These are phyloP conservation scores for Colletotrichum sp. DNA, from an alignment of 2,329 filamentous ascomycete genomes.

Conservation along the genomic window DNA sequence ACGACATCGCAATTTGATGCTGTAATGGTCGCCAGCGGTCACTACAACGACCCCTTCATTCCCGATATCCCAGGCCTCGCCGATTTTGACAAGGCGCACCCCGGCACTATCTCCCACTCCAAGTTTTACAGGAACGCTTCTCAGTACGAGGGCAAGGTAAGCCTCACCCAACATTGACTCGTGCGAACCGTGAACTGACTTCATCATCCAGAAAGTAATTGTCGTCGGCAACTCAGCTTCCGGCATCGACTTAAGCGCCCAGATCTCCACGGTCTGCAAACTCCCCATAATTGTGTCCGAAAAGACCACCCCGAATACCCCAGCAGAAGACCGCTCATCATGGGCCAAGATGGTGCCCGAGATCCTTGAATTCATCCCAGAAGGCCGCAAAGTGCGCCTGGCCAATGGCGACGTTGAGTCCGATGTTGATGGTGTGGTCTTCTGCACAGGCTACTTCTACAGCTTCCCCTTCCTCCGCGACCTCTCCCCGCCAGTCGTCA, in stretches of 20 bases:
- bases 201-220: constrained; percentile 57
- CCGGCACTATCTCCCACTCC: constrained; percentile 62
- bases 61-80: constrained; percentile 61
- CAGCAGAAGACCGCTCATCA: constrained; percentile 27
- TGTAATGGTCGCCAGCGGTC: constrained; percentile 65
- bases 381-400: constrained; percentile 61
- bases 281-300: constrained; percentile 62
- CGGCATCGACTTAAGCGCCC: constrained; percentile 69
- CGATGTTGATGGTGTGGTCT: constrained; percentile 78
- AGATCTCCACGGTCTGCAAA: constrained; percentile 61
- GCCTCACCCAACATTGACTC: accelerated
- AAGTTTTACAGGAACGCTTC: constrained; percentile 66
- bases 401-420: constrained; percentile 67
- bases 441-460: constrained; percentile 91
- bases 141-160: constrained; percentile 35
- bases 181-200: accelerated
- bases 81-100: constrained; percentile 54
- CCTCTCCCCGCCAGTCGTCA: constrained; percentile 54
- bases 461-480: constrained; percentile 73
- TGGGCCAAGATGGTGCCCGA: constrained; percentile 41
- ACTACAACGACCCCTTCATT: constrained; percentile 65
- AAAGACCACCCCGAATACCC: constrained; percentile 35
- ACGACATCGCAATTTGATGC: constrained; percentile 58
- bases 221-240: constrained; percentile 76
- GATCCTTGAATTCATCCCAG: constrained; percentile 50